Conservation (phyloP, 257 asterid genomes). For the Henckelia pumila region DNA sequence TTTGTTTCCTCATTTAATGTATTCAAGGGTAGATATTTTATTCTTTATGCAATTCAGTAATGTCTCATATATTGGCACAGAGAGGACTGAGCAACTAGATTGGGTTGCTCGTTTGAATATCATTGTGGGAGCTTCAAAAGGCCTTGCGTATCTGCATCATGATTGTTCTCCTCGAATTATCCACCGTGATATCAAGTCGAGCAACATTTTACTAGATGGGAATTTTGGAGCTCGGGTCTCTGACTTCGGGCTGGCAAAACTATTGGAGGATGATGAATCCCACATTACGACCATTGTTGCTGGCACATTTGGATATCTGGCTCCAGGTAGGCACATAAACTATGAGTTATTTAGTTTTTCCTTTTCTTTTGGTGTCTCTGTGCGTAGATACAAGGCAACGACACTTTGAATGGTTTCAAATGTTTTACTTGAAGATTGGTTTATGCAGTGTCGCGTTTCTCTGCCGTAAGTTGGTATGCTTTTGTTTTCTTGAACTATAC, state of each 20-base stretch:
- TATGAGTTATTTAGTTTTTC: conserved; percentile 17
- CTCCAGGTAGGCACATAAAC: conserved; percentile 62
- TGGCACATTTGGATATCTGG: conserved; percentile 94
- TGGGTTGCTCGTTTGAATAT: conserved; percentile 89
- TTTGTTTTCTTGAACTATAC: conserved; percentile 8
- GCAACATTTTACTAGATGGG: conserved; percentile 90
- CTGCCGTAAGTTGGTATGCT: not conserved
- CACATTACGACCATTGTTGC: conserved; percentile 98
- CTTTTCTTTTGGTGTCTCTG: conserved; percentile 17
- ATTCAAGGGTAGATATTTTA: conserved; percentile 6
- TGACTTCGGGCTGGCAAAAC: conserved; percentile 92
- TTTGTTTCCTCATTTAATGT: conserved; percentile 9
- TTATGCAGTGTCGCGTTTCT: not conserved
- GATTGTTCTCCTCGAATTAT: conserved; percentile 93
- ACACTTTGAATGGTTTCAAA: conserved; percentile 4
- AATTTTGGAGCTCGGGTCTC: conserved; percentile 91
- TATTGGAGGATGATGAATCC: conserved; percentile 89
- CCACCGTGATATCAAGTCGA: conserved; percentile 90
- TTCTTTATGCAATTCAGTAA: conserved; percentile 19
- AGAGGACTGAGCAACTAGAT: conserved; percentile 76
- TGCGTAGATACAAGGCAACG: not conserved
- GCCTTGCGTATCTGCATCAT: conserved; percentile 91
- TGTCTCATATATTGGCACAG: conserved; percentile 36
- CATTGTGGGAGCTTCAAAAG: conserved; percentile 90
- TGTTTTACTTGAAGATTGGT: conserved; percentile 7